Evolutionary conservation across 2,329 filamentous ascomycete genomes (phyloP).

Genomic region (Corynespora cassiicola): DNA sequence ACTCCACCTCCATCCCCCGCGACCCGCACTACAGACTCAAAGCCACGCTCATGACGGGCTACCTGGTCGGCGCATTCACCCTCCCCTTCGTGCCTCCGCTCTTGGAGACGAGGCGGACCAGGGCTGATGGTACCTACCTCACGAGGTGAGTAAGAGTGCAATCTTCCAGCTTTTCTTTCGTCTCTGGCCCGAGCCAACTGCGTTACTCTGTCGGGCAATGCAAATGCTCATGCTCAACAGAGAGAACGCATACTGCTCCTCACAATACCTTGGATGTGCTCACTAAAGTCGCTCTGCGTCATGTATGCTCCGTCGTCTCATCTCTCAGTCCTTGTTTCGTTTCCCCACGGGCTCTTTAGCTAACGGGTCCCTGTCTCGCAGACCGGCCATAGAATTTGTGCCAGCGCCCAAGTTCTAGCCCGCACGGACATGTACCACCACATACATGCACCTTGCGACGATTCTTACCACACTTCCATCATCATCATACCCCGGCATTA

Average conservation of each 20-base stretch:
- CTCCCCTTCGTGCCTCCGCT: constrained; percentile 49
- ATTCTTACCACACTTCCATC: no score
- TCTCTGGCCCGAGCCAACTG: background rate
- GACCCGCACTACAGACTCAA: constrained; percentile 45
- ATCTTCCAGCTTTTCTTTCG: constrained; percentile 1
- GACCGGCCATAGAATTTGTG: constrained; percentile 9
- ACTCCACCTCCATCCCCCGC: constrained; percentile 41
- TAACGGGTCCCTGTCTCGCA: background rate
- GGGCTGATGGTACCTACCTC: constrained; percentile 43
- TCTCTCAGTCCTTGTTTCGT: no score
- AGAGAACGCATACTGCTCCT: constrained; percentile 34
- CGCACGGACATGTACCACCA: background rate
- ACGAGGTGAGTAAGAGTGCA: constrained; percentile 39
- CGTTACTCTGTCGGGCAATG: constrained; percentile 2
- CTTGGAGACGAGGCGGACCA: constrained; percentile 43
- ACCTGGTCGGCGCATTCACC: constrained; percentile 46
- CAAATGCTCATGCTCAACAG: constrained; percentile 17
- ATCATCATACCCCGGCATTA: constrained; percentile 11
- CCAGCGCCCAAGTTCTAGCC: constrained; percentile 8
- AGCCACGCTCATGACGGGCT: constrained; percentile 43
- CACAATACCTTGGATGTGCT: constrained; percentile 33
- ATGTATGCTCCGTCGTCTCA: background rate
- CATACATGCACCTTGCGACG: background rate
- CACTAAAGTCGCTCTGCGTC: constrained; percentile 12
- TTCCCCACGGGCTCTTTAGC: background rate